Conservation (phyloP, 345 rosid genomes). For the Bretschneidera sinensis region DNA sequence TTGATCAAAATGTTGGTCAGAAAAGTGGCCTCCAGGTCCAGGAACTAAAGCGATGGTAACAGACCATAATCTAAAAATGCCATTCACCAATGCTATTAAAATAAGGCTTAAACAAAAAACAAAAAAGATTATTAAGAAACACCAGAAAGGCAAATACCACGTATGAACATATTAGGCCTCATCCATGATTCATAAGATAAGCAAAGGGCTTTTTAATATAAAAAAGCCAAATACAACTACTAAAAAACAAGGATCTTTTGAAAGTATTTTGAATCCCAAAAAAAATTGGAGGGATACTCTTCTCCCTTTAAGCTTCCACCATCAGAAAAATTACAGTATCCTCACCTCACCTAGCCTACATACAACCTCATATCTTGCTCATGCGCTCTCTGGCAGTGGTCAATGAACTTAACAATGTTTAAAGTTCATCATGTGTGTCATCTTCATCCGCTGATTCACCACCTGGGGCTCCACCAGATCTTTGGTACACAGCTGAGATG, state of each 20-base stretch:
- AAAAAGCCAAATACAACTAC: constrained; percentile 5
- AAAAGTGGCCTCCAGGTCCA: too few relatives aligned
- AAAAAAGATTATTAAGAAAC: too few relatives aligned
- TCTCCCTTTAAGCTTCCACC: constrained; percentile 18
- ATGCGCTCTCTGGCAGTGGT: background rate
- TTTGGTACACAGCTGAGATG: constrained; percentile 77
- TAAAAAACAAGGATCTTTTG: constrained; percentile 5
- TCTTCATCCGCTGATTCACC: constrained; percentile 43
- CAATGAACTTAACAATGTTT: constrained; percentile 17
- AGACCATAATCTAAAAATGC: too few relatives aligned
- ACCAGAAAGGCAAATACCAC: too few relatives aligned
- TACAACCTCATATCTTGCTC: constrained; percentile 13
- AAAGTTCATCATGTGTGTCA: constrained; percentile 64
- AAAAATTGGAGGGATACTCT: constrained; percentile 12
- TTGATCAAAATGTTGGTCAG: too few relatives aligned
- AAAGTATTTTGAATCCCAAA: constrained; percentile 20
- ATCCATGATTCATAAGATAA: background rate
- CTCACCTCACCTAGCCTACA: constrained; percentile 19
- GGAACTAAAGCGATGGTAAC: too few relatives aligned
- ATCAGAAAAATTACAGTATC: constrained; percentile 30
- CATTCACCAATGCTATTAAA: too few relatives aligned
- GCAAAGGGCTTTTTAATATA: background rate
- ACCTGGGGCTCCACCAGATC: constrained; percentile 77
- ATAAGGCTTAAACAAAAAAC: too few relatives aligned
- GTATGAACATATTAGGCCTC: background rate